Conservation (phyloP, 2,329 filamentous ascomycete genomes). For the Metarhizium rileyi region DNA sequence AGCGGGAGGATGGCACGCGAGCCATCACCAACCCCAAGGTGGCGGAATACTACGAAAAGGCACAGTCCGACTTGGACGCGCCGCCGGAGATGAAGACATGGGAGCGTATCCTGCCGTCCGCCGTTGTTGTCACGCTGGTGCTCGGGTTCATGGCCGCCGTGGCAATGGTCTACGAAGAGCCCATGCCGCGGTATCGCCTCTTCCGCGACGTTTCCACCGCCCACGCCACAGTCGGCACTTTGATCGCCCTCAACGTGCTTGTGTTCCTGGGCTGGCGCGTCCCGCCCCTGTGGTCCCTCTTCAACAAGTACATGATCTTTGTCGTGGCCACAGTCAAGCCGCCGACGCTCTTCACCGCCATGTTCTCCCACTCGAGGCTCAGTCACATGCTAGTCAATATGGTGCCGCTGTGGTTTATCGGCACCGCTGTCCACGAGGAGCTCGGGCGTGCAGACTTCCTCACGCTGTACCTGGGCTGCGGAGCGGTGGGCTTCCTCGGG, state of each 20-base stretch:
- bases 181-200: slow-evolving; percentile 40
- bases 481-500: slow-evolving; percentile 47
- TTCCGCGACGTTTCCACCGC: slow-evolving; percentile 53
- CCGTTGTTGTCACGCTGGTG: slow-evolving; percentile 36
- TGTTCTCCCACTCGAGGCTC: slow-evolving; percentile 59
- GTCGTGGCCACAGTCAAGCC: slow-evolving; percentile 56
- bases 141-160: slow-evolving; percentile 33
- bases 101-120: slow-evolving; percentile 46
- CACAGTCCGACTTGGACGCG: slow-evolving; percentile 39
- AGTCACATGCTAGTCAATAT: slow-evolving; percentile 57
- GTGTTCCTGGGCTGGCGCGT: slow-evolving; percentile 51
- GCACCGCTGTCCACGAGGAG: slow-evolving; percentile 58
- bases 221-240: slow-evolving; percentile 50
- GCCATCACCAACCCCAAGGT: slow-evolving; percentile 29
- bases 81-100: slow-evolving; percentile 40
- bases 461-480: slow-evolving; percentile 53
- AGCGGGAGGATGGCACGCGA: slow-evolving; percentile 26
- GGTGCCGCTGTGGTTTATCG: slow-evolving; percentile 55
- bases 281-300: slow-evolving; percentile 52
- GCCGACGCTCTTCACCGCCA: slow-evolving; percentile 49
- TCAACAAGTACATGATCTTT: slow-evolving; percentile 61
- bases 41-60: slow-evolving; percentile 31
- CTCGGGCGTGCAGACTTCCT: slow-evolving; percentile 60
- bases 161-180: slow-evolving; percentile 43
- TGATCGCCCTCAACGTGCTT: slow-evolving; percentile 51